Percentiles rank a stretch among this genome's conserved stretches.
phyloP scores from a whole-genome alignment of 2,329 filamentous ascomycete species.

The Fusarium tricinctum region DNA sequence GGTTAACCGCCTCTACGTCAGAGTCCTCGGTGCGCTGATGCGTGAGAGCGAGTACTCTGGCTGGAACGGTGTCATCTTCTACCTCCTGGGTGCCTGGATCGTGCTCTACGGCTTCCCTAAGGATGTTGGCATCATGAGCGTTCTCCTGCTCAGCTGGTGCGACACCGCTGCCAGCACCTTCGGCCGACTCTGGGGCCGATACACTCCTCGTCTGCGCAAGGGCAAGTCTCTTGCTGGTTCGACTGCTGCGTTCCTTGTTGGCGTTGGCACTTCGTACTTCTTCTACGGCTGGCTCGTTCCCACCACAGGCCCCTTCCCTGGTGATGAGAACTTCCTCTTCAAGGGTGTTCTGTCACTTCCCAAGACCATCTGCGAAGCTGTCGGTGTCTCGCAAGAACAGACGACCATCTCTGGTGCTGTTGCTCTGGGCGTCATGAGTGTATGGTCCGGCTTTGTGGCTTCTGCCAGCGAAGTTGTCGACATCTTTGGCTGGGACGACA shows the following conservation, averaged over 20 bases:
- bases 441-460: constrained; percentile 90
- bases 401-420: constrained; percentile 76
- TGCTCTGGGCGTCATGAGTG: constrained; percentile 83
- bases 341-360: constrained; percentile 82
- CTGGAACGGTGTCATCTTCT: constrained; percentile 98
- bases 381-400: constrained; percentile 72
- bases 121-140: constrained; percentile 89
- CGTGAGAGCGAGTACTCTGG: constrained; percentile 93
- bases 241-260: constrained; percentile 84
- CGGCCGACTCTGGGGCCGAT: constrained; percentile 87
- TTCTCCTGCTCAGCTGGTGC: constrained; percentile 95
- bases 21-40: constrained; percentile 89
- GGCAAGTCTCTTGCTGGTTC: constrained; percentile 95
- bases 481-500: constrained; percentile 95
- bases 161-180: constrained; percentile 97
- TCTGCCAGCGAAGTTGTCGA: constrained; percentile 92
- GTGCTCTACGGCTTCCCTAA: constrained; percentile 92
- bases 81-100: constrained; percentile 89
- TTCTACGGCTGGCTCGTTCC: constrained; percentile 93
- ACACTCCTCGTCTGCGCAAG: constrained; percentile 85
- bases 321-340: constrained; percentile 83
- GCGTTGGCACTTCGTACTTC: constrained; percentile 82
- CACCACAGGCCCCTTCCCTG: constrained; percentile 73
- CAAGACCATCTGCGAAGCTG: constrained; percentile 64
- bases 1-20: constrained; percentile 90